Percentiles rank a stretch among this genome's conserved stretches.
Conservation (phyloP, 148 eudicot genomes). For the Pouteria glomerata region DNA sequence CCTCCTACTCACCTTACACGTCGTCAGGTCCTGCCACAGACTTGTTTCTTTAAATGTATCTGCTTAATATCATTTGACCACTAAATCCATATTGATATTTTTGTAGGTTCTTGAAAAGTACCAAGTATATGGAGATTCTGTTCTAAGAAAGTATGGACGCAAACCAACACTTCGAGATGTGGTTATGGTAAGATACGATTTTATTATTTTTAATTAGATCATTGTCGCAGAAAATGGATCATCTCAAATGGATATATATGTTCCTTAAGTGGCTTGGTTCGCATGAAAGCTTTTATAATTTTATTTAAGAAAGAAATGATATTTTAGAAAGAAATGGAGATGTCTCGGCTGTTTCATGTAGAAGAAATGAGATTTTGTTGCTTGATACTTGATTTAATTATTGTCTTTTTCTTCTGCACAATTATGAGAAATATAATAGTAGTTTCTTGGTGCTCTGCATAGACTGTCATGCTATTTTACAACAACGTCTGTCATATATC, state of each 20-base stretch:
- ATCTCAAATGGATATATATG: background rate
- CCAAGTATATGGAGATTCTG: conserved; percentile 82
- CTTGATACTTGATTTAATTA: background rate
- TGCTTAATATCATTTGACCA: background rate
- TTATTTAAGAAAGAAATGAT: too few species aligned
- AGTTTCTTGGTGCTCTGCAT: background rate
- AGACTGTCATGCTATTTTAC: background rate
- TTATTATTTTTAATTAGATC: background rate
- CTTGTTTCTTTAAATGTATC: background rate
- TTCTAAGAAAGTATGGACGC: conserved; percentile 57
- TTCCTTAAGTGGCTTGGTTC: background rate
- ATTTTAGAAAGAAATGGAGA: too few species aligned
- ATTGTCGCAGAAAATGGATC: background rate
- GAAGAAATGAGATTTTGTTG: too few species aligned
- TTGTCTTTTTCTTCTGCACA: background rate
- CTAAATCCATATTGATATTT: background rate
- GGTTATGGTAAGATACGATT: conserved; percentile 46
- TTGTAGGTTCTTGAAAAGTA: conserved; percentile 73
- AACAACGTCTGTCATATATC: background rate
- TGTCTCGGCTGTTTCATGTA: too few species aligned
- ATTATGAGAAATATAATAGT: background rate
- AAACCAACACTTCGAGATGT: conserved; percentile 76
- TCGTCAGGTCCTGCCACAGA: conserved; percentile 53
- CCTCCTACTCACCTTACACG: conserved; percentile 65
- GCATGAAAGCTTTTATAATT: background rate